Evolutionary conservation across 192 early-diverging fungal species (phyloP), one percentile per base, ranked within the genome.

Genomic region (Backusella luteola): DNA sequence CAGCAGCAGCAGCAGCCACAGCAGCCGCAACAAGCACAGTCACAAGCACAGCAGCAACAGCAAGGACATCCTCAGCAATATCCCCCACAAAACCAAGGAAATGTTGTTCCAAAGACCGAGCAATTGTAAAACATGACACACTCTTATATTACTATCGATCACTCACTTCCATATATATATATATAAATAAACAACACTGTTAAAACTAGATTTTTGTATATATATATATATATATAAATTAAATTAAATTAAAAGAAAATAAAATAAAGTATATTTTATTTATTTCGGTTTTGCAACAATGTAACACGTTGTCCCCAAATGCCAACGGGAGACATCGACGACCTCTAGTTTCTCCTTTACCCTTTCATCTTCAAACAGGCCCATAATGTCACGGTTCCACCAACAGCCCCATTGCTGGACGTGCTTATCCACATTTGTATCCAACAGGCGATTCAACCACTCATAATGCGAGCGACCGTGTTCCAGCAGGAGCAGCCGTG

Each of bases 341-440:
- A 92, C 77, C 36, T 89, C 81, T 26, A 91, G 29, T 12, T 88
- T 91, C 6, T 87, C 79, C 71, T 73, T 79, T 2, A 82, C 78
- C 34, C 75, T 34, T 17, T 81, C 81, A 46, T 84, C 76, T n/a
- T 88, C 69, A 49, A 91, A 83, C 29, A 92, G 49, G 9, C 34
- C 69, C 56, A 84, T 83, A 23, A 93, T 79, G 69, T 90, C 89
- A 26, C 92, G 74, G 67, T 93, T 92, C 86, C 87, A 93, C 89
- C 90, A 93, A 73, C 92, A 93, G 11, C 77, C 91, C 91, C 91
- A 93, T 71, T 76, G 73, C 12, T 84, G 75, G 8, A 89, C 91
- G 82, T 93, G 92, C 42, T 75, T 81, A 15, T 75, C 69, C 1
- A 89, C 88, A 44, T 84, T 86, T 67, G 86, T 87, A 59, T 93